Percentiles rank a stretch among this genome's conserved stretches.
These are phyloP conservation scores for Quercus wislizeni DNA, from an alignment of 306 rosid genomes.

Conservation along the genomic window DNA sequence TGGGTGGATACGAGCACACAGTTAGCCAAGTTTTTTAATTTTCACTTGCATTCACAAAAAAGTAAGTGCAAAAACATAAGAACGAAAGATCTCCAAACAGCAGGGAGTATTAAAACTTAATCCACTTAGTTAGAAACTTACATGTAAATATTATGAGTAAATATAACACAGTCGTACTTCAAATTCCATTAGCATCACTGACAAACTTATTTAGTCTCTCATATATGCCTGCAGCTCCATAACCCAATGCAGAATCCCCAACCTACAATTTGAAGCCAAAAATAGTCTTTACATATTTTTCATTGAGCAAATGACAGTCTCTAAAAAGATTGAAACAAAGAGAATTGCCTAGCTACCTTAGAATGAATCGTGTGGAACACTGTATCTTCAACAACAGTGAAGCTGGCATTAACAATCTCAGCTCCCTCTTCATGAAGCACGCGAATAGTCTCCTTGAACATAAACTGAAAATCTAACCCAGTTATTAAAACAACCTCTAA, in stretches of 20 bases:
- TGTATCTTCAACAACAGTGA: slow-evolving; percentile 35
- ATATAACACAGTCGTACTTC: background rate
- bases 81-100: background rate
- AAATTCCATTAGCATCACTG: slow-evolving; percentile 14
- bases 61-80: background rate
- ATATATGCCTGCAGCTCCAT: slow-evolving; percentile 43
- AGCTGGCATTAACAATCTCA: slow-evolving; percentile 58
- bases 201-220: slow-evolving; percentile 45
- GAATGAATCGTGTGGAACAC: slow-evolving; percentile 59
- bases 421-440: slow-evolving; percentile 61
- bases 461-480: slow-evolving; percentile 49
- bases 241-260: slow-evolving; percentile 19
- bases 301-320: background rate
- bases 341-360: slow-evolving; percentile 45
- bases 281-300: background rate
- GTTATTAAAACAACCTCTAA: slow-evolving; percentile 52
- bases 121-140: background rate
- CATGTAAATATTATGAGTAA: background rate
- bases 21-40: too few species aligned
- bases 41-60: too few species aligned
- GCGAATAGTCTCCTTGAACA: slow-evolving; percentile 49
- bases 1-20: too few species aligned
- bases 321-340: background rate
- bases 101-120: background rate
- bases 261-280: slow-evolving; percentile 34